Conservation (phyloP, 176 grass and related monocot genomes). For the Musa troglodytarum region DNA sequence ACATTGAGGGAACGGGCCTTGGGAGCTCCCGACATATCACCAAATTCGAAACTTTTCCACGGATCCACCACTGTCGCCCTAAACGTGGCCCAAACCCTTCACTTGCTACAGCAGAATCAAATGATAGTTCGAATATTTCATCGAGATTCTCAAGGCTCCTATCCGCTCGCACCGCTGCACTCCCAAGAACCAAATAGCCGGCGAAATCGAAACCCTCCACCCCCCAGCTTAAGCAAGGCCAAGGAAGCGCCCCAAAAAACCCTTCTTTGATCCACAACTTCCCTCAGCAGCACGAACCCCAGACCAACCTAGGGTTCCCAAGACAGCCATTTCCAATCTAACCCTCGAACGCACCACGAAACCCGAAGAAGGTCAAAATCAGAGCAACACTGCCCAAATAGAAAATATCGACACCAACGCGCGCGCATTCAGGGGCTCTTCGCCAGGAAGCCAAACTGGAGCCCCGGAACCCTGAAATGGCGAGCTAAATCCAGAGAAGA, state of each 20-base stretch:
- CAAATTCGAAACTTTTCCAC: constrained; percentile 12
- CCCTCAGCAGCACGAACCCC: background rate
- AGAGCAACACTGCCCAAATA: background rate
- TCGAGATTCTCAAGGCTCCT: background rate
- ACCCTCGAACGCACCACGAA: background rate
- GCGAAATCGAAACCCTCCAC: background rate
- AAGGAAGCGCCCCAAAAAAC: background rate
- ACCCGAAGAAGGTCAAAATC: background rate
- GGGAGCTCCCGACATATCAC: constrained; percentile 63
- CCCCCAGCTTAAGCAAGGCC: background rate
- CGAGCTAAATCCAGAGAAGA: background rate
- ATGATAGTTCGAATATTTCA: background rate
- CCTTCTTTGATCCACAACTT: background rate
- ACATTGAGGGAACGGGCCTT: constrained; percentile 60
- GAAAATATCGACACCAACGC: background rate
- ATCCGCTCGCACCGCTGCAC: background rate
- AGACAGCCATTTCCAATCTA: background rate
- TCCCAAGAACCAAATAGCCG: background rate
- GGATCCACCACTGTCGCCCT: constrained; percentile 20
- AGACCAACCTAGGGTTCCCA: background rate
- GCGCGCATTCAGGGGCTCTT: no score
- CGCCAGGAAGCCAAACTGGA: background rate
- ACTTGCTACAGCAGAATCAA: constrained; percentile 1
- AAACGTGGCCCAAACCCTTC: constrained; percentile 13
- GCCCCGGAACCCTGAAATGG: background rate